Evolutionary conservation across 176 grass and related monocot genomes (phyloP), one percentile per base, ranked within the genome.

Genomic region (Carex littledalei): DNA sequence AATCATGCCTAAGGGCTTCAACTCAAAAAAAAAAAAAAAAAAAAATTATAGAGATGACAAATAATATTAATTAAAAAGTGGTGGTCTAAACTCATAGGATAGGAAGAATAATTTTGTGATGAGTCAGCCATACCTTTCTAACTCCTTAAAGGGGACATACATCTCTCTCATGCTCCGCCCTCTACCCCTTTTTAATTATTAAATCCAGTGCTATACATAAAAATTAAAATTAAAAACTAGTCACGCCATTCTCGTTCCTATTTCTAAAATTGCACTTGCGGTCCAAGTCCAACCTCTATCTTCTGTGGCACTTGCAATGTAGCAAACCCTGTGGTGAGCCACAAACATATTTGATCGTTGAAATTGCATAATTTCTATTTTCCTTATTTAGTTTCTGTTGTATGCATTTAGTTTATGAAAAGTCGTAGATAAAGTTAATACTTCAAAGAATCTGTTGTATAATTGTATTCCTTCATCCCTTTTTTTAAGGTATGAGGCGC

Each of bases 61-160:
- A 22, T 54, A 78, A 78, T 78, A 16, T 78, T 32, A 16, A 78
- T 57, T 55, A 16, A 56, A 78, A 50, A 78, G 1, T 78, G 17
- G 74, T 56, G 57, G 52, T 57, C 12, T 78, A 15, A 78, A 78
- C 24, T 32, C 17, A 56, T 75, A 18, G 15, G 50, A 49, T 31
- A 55, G 0, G 13, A 17, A 75, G 47, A 78, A 78, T 78, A 34
- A n/a, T 57, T 34, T 56, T 57, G 26, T 57, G 74, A 57, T 78
- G 52, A 57, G 74, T 57, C 15, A 57, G 52, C 52, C 74, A 57
- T 35, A 56, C 74, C 74, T 78, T 78, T 78, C 50, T 78, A 78
- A 78, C 74, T 78, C 74, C 74, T 78, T 57, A 78, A 78, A 78
- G 74, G 74, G 52, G 16, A 78, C 74, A 78, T 56, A 57, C 74